Percentiles rank a stretch among this genome's conserved stretches.
Conservation (phyloP, 306 rosid species). For the Pueraria montana region DNA sequence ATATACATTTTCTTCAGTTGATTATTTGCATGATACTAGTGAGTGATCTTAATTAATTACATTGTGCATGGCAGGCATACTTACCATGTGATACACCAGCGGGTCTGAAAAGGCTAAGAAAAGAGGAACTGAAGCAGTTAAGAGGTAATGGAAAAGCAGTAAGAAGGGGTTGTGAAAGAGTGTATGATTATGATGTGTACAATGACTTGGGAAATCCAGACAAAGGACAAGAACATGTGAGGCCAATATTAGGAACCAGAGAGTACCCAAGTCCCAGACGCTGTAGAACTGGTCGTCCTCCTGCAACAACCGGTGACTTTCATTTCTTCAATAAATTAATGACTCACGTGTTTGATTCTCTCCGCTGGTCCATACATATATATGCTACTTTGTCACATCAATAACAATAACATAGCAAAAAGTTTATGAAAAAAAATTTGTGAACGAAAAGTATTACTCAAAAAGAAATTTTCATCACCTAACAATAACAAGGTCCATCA, state of each 20-base stretch:
- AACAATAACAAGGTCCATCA: too few relatives aligned
- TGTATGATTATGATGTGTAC: conserved; percentile 45
- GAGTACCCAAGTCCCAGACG: conserved; percentile 50
- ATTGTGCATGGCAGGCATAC: conserved; percentile 49
- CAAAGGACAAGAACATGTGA: not conserved
- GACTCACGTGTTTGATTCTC: too few relatives aligned
- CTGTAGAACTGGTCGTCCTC: conserved; percentile 59
- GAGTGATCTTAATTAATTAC: not conserved
- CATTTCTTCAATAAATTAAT: too few relatives aligned
- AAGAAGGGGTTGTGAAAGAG: conserved; percentile 41
- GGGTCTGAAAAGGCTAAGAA: conserved; percentile 51
- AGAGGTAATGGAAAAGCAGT: conserved; percentile 55
- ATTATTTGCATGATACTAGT: too few relatives aligned
- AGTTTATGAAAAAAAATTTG: not conserved
- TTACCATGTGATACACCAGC: conserved; percentile 54
- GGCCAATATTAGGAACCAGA: conserved; percentile 52
- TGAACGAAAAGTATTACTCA: too few relatives aligned
- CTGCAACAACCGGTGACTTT: too few relatives aligned
- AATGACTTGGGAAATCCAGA: conserved; percentile 26
- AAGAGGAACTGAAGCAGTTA: conserved; percentile 46
- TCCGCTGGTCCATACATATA: not conserved
- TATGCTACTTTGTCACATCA: not conserved
- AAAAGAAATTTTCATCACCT: too few relatives aligned
- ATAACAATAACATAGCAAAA: not conserved
- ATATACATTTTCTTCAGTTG: too few relatives aligned